Conservation (phyloP, 202 grass and related monocot genomes). For the Hordeum pubiflorum region DNA sequence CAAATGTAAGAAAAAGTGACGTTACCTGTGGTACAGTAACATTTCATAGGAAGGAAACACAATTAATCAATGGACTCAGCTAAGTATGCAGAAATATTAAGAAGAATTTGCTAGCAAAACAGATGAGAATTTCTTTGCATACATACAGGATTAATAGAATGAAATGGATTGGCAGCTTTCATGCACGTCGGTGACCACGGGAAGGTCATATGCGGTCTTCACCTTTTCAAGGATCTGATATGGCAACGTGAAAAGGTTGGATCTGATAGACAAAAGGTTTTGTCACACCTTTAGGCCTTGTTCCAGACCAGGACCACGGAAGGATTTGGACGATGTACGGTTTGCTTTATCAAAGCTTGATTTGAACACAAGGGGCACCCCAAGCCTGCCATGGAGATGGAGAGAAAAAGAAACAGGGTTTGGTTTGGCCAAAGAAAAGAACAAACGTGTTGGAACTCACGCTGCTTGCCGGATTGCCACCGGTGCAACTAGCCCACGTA, state of each 20-base stretch:
- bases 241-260: background rate
- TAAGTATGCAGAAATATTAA: no score
- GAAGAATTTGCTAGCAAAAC: background rate
- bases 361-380: conserved; percentile 82
- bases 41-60: background rate
- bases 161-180: conserved; percentile 60
- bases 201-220: conserved; percentile 73
- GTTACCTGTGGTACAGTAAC: background rate
- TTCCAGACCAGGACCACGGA: conserved; percentile 85
- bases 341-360: conserved; percentile 97
- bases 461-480: no score
- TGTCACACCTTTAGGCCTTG: conserved; percentile 67
- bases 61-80: no score
- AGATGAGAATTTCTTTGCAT: background rate
- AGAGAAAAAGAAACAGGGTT: background rate
- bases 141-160: background rate
- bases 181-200: conserved; percentile 85
- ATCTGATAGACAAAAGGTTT: background rate
- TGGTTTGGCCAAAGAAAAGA: background rate
- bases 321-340: conserved; percentile 84
- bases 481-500: no score
- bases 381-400: conserved; percentile 37
- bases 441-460: no score
- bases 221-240: conserved; percentile 93
- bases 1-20: conserved; percentile 7